These are phyloP conservation scores for Rubia peregrina DNA, from an alignment of 305 asterid genomes.

Conservation along the genomic window DNA sequence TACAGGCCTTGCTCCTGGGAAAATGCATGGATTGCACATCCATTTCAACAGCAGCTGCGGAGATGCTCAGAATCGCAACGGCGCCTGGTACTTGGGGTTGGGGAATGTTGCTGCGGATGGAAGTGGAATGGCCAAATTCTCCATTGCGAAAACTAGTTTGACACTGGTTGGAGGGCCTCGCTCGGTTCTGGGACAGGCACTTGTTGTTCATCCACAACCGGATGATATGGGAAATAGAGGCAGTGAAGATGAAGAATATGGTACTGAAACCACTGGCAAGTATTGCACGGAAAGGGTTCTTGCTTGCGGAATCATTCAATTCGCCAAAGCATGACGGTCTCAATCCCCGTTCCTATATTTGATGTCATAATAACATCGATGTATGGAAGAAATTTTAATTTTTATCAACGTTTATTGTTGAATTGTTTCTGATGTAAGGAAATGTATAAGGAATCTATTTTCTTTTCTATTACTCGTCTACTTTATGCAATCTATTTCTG, in stretches of 20 bases:
- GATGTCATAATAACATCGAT: too few species aligned
- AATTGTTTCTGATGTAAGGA: too few species aligned
- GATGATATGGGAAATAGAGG: too few species aligned
- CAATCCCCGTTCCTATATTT: too few species aligned
- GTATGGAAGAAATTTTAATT: too few species aligned
- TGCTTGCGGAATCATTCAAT: neutral
- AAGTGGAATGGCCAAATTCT: neutral
- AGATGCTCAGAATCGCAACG: neutral
- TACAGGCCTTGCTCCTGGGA: slow-evolving; percentile 51
- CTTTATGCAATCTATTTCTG: too few species aligned
- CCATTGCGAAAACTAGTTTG: neutral
- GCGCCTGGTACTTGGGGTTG: neutral
- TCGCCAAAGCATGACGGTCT: too few species aligned
- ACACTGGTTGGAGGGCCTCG: neutral
- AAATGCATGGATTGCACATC: slow-evolving; percentile 65
- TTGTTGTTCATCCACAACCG: neutral
- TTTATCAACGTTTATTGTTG: too few species aligned
- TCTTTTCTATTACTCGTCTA: too few species aligned
- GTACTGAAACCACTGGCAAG: neutral
- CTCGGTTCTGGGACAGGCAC: neutral
- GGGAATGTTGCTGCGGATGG: neutral
- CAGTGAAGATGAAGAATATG: too few species aligned
- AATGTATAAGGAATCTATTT: too few species aligned
- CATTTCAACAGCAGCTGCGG: slow-evolving; percentile 18
- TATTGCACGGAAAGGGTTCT: neutral